Evolutionary conservation across 2,329 filamentous ascomycete genomes (phyloP).

Genomic region (Macrophomina tecta): DNA sequence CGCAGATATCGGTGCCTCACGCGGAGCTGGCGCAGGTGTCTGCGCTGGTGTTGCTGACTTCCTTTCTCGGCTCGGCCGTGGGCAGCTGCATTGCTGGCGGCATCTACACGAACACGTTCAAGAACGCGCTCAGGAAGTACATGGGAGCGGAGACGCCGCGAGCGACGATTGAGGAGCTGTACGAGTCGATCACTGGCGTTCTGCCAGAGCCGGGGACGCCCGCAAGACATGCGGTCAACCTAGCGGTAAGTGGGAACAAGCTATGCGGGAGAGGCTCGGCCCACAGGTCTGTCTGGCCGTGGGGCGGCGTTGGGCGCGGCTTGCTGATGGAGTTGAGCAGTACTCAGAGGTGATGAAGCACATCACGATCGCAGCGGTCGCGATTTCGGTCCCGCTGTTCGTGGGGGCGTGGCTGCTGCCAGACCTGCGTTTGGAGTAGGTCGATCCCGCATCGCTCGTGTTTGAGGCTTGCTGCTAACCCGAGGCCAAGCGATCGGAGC

Average conservation of each 20-base stretch:
- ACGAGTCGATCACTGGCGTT: conserved; percentile 53
- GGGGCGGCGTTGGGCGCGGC: neutral
- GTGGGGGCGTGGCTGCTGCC: conserved; percentile 10
- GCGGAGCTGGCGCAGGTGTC: conserved; percentile 56
- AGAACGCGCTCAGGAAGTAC: conserved; percentile 43
- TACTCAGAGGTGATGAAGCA: conserved; percentile 24
- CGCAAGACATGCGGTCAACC: conserved; percentile 51
- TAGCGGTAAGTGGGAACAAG: conserved; percentile 7
- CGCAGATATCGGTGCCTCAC: conserved; percentile 55
- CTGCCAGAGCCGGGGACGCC: conserved; percentile 49
- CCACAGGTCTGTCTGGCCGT: neutral
- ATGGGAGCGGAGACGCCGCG: conserved; percentile 43
- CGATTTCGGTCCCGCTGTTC: conserved; percentile 13
- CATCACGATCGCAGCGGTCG: conserved; percentile 6
- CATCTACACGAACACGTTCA: conserved; percentile 58
- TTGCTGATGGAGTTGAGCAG: neutral
- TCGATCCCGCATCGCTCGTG: neutral
- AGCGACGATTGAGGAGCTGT: conserved; percentile 46
- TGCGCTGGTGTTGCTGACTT: conserved; percentile 51
- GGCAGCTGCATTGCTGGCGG: conserved; percentile 54
- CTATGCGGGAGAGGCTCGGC: neutral
- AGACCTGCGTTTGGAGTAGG: conserved; percentile 7
- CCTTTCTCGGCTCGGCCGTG: conserved; percentile 50
- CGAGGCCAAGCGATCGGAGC: neutral
- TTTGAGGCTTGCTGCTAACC: neutral